Conservation (phyloP, 1,139 yeast genomes). For the Geotrichum carabidarum region DNA sequence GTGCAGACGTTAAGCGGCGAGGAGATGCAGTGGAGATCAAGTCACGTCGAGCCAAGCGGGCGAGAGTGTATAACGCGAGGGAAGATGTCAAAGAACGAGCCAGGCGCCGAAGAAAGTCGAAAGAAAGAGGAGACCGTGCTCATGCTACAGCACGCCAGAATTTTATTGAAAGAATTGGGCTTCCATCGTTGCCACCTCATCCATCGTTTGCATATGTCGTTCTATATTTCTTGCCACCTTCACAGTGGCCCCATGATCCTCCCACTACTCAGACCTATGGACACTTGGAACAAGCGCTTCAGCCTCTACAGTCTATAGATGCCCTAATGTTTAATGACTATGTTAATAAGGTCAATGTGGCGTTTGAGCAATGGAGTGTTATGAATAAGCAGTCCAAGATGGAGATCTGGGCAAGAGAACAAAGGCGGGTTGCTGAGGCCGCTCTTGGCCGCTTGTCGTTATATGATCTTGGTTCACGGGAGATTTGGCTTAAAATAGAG, state of each 20-base stretch:
- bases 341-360: slow-evolving; percentile 36
- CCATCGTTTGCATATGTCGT: slow-evolving; percentile 48
- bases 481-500: slow-evolving; percentile 38
- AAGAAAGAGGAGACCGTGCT: slow-evolving; percentile 38
- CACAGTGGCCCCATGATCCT: slow-evolving; percentile 48
- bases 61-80: slow-evolving; percentile 44
- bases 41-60: slow-evolving; percentile 40
- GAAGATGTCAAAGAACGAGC: slow-evolving; percentile 45
- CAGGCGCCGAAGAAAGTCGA: slow-evolving; percentile 38
- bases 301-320: slow-evolving; percentile 20
- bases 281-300: slow-evolving; percentile 31
- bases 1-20: slow-evolving; percentile 47
- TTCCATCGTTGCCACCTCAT: slow-evolving; percentile 41
- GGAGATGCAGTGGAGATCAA: slow-evolving; percentile 44
- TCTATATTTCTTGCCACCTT: slow-evolving; percentile 43
- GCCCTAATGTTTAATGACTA: slow-evolving; percentile 18
- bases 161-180: slow-evolving; percentile 39
- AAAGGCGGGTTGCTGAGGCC: slow-evolving; percentile 44
- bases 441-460: slow-evolving; percentile 41
- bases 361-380: slow-evolving; percentile 44
- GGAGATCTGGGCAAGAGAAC: slow-evolving; percentile 44
- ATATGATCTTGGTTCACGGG: slow-evolving; percentile 42
- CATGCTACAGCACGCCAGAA: slow-evolving; percentile 35
- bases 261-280: slow-evolving; percentile 43
- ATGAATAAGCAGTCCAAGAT: slow-evolving; percentile 35